These are phyloP conservation scores for Naganishia cerealis DNA, from an alignment of 1,284 basidiomycete species.

Conservation along the genomic window DNA sequence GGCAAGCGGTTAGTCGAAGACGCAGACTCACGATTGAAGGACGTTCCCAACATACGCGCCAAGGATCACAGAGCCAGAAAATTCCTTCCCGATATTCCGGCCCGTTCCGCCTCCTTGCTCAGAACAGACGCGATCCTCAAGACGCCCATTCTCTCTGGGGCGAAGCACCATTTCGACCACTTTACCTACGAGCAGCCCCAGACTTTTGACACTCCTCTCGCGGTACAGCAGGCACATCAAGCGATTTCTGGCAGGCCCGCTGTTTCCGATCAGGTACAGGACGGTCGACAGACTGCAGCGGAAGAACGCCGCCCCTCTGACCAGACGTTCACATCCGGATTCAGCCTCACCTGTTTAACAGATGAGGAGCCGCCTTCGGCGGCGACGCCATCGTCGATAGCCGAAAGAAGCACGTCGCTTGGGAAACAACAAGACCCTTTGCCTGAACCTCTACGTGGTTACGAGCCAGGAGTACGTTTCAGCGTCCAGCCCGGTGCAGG, in stretches of 20 bases:
- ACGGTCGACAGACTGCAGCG: background rate
- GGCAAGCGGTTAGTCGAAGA: background rate
- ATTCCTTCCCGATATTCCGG: background rate
- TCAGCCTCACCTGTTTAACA: conserved; percentile 14
- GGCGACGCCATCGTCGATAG: background rate
- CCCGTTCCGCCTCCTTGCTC: background rate
- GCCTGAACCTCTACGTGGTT: conserved; percentile 2
- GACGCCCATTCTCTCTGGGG: background rate
- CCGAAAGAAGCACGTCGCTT: background rate
- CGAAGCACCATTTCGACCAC: background rate
- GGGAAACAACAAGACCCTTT: background rate
- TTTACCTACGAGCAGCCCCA: conserved; percentile 2
- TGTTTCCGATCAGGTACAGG: background rate
- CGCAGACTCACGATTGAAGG: background rate
- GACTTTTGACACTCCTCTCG: background rate
- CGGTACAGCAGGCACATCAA: background rate
- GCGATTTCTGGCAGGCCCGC: background rate
- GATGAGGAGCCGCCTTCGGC: conserved; percentile 21
- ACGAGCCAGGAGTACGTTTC: conserved; percentile 2
- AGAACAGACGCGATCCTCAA: too few relatives aligned
- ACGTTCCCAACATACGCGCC: background rate
- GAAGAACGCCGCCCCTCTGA: conserved; percentile 24
- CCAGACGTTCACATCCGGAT: conserved; percentile 26
- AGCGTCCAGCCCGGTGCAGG: conserved; percentile 4
- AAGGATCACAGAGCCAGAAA: background rate